A percentile compares a stretch with the other conserved stretches of the same genome.
These are phyloP conservation scores for Solanum stenotomum DNA, from an alignment of 257 asterid species.

Conservation along the genomic window DNA sequence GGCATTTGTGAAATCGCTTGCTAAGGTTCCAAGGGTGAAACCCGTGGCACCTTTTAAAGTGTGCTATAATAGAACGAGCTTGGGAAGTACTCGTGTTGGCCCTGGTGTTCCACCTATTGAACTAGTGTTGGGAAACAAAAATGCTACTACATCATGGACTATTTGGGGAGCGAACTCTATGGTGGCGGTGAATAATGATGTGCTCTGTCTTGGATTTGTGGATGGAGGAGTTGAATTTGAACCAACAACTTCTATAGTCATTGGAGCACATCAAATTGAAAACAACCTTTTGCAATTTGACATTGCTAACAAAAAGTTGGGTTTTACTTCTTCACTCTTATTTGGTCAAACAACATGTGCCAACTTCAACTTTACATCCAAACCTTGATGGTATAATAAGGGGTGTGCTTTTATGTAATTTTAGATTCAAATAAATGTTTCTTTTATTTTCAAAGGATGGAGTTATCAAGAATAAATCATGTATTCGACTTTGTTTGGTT, in stretches of 20 bases:
- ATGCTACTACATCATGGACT: neutral
- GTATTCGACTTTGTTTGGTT: neutral
- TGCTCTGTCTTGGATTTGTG: conserved; percentile 7
- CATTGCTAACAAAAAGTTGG: conserved; percentile 12
- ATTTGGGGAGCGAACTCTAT: conserved; percentile 7
- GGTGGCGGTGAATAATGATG: neutral
- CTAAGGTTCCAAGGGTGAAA: conserved; percentile 23
- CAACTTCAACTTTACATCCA: conserved; percentile 18
- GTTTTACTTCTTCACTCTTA: conserved; percentile 19
- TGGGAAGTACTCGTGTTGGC: conserved; percentile 18
- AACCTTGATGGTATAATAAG: neutral
- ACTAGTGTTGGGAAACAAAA: conserved; percentile 21
- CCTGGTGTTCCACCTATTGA: conserved; percentile 39
- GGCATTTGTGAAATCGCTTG: conserved; percentile 33
- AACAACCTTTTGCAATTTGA: conserved; percentile 24
- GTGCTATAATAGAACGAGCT: conserved; percentile 30
- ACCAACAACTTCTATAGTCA: conserved; percentile 24
- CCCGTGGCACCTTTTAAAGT: conserved; percentile 40
- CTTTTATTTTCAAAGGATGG: neutral
- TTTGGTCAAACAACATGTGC: conserved; percentile 9
- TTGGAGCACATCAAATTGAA: conserved; percentile 27
- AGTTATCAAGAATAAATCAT: neutral
- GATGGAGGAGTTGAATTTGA: neutral
- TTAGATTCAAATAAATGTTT: neutral
- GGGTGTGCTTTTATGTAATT: neutral